Conservation (phyloP, 2,329 filamentous ascomycete species). For the Diaporthe caulivora region DNA sequence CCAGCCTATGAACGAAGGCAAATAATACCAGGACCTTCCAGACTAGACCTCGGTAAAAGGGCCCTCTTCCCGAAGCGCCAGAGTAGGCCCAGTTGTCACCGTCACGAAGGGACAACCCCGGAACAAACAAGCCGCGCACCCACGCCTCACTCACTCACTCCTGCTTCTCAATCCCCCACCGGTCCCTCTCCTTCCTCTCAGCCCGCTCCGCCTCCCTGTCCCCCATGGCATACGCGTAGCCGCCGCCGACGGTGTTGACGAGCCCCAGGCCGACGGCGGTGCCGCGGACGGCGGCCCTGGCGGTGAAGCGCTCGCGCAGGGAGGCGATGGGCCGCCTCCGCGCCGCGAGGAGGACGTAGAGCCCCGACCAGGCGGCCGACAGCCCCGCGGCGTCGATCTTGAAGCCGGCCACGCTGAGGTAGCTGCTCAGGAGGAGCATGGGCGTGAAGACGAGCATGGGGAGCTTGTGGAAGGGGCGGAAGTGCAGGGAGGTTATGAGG, state of each 20-base stretch:
- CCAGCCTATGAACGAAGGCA: background rate
- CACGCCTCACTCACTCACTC: background rate
- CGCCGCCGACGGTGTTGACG: conserved; percentile 62
- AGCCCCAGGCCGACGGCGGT: conserved; percentile 62
- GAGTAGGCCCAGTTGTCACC: background rate
- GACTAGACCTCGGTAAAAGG: background rate
- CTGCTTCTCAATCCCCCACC: conserved; percentile 58
- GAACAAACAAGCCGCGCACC: background rate
- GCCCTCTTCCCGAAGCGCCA: background rate
- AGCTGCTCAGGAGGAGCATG: conserved; percentile 67
- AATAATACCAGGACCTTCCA: background rate
- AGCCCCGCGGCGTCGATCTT: conserved; percentile 68
- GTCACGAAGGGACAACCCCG: background rate
- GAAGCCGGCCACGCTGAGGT: conserved; percentile 71
- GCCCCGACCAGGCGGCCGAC: conserved; percentile 67
- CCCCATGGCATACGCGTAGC: conserved; percentile 65
- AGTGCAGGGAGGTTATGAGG: conserved; percentile 68
- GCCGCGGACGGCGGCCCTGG: conserved; percentile 64
- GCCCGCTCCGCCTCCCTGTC: conserved; percentile 63
- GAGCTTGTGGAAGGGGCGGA: conserved; percentile 63
- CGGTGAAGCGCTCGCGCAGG: conserved; percentile 54
- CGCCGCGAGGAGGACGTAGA: conserved; percentile 68
- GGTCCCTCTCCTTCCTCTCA: conserved; percentile 61
- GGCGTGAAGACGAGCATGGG: conserved; percentile 63
- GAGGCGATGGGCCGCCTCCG: conserved; percentile 55